Conservation (phyloP, 2,329 filamentous ascomycete species). For the Paramyrothecium roridum region DNA sequence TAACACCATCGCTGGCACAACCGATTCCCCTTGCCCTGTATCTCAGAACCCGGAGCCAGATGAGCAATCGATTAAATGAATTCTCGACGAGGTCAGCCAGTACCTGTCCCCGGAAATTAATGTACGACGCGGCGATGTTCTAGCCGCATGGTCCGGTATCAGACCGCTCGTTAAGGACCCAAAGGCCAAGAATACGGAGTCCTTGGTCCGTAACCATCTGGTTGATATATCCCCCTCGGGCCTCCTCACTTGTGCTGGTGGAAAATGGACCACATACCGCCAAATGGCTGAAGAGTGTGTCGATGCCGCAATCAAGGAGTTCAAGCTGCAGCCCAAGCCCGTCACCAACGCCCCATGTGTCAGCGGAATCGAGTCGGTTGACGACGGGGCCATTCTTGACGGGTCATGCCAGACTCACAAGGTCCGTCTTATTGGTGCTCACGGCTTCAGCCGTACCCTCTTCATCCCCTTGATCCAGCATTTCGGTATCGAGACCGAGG, state of each 20-base stretch:
- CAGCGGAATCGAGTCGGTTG: constrained; percentile 65
- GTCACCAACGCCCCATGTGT: constrained; percentile 62
- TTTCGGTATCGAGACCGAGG: constrained; percentile 86
- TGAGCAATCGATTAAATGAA: constrained; percentile 85
- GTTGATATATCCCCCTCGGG: constrained; percentile 77
- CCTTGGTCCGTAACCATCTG: constrained; percentile 82
- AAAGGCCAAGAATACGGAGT: constrained; percentile 80
- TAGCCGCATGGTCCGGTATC: constrained; percentile 87
- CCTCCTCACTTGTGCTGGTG: constrained; percentile 79
- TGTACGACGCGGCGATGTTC: constrained; percentile 80
- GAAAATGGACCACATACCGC: constrained; percentile 91
- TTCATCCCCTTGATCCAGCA: constrained; percentile 96
- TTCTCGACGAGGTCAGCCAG: constrained; percentile 76
- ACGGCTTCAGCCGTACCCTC: constrained; percentile 82
- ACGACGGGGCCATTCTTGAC: constrained; percentile 62
- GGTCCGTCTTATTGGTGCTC: constrained; percentile 76
- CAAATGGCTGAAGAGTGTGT: constrained; percentile 92
- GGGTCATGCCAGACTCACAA: constrained; percentile 81
- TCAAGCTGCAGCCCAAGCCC: constrained; percentile 57
- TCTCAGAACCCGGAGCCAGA: constrained; percentile 71
- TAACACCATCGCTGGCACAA: constrained; percentile 87
- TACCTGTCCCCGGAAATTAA: constrained; percentile 84
- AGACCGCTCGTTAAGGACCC: constrained; percentile 83
- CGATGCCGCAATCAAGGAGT: constrained; percentile 71
- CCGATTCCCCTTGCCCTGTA: constrained; percentile 73